These are phyloP conservation scores for Phaeosphaeria sp. DNA, from an alignment of 2,329 filamentous ascomycete species.

Conservation along the genomic window DNA sequence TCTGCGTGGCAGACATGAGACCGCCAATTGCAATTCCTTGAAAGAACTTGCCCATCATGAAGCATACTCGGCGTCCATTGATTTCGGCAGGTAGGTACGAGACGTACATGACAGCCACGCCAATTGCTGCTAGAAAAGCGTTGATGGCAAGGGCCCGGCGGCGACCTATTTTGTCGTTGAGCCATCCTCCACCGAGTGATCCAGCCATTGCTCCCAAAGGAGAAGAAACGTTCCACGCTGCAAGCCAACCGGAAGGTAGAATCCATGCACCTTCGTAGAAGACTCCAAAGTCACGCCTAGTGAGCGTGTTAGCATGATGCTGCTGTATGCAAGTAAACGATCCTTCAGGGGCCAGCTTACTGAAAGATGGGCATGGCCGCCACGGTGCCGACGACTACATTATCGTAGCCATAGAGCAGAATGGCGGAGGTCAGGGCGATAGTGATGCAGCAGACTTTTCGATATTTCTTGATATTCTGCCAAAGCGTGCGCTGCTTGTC, in stretches of 20 bases:
- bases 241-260: conserved; percentile 36
- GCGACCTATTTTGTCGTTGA: conserved; percentile 35
- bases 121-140: conserved; percentile 35
- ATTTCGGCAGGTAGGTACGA: conserved; percentile 33
- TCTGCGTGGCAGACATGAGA: conserved; percentile 48
- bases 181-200: conserved; percentile 32
- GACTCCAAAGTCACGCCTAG: conserved; percentile 33
- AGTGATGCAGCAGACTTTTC: conserved; percentile 31
- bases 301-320: neutral
- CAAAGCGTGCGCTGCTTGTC: conserved; percentile 33
- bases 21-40: conserved; percentile 56
- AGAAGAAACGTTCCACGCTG: conserved; percentile 34
- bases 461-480: conserved; percentile 41
- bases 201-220: conserved; percentile 37
- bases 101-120: conserved; percentile 37
- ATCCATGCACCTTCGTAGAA: conserved; percentile 34
- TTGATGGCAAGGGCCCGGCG: conserved; percentile 26
- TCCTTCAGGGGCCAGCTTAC: conserved; percentile 14
- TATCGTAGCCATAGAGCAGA: conserved; percentile 39
- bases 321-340: neutral
- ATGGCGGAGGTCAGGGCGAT: conserved; percentile 35
- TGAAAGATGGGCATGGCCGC: conserved; percentile 39
- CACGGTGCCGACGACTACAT: conserved; percentile 38
- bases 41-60: conserved; percentile 55
- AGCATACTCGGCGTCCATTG: conserved; percentile 37